Evolutionary conservation across 2,329 filamentous ascomycete genomes (phyloP), one percentile per base, ranked within the genome.

Genomic region (Clonostachys rosea): DNA sequence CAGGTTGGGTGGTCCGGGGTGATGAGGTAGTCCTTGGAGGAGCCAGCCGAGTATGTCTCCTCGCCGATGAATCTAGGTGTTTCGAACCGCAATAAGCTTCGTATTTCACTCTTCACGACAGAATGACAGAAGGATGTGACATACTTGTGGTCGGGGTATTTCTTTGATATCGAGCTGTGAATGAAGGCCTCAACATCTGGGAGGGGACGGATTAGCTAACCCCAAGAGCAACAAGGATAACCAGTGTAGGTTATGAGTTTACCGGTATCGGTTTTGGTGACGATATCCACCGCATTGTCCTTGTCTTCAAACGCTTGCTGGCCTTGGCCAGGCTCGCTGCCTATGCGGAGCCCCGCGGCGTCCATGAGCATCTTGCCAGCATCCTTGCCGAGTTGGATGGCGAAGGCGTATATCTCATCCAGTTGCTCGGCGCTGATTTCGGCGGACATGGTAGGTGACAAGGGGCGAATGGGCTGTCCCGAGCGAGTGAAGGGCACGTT

Each of bases 261-360:
- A 86, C 84, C 83, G 65, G 86, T 78, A 59, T 91, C 87, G 1
- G 84, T 87, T 66, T 89, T 80, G 10, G 86, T 91, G 17, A 91
- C 87, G 51, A 91, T 79, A 61, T 91, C 87, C 11, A 91, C 87
- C 2, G 86, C 77, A 59, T 80, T 89, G 54, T 87, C 83, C 62
- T 91, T 91, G 65, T 90, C 84, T 20, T 56, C 54, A 48, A 61
- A 61, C 6, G 52, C 47, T 8, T 59, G 56, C 3, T 48, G 30
- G 24, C 24, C 24, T 2, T 30, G 24, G 3, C 24, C 24, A 10
- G 24, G 24, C 8, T 9, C 24, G 34, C 45, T 53, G 3, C 52
- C 49, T 7, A 64, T 58, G 24, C 60, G 56, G 34, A 52, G 48
- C 46, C 48, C 56, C 18, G 84, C 79, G 12, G 79, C 82, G 43